phyloP scores from a whole-genome alignment of 805 yeast genomes.

The Lipomyces yamadae region DNA sequence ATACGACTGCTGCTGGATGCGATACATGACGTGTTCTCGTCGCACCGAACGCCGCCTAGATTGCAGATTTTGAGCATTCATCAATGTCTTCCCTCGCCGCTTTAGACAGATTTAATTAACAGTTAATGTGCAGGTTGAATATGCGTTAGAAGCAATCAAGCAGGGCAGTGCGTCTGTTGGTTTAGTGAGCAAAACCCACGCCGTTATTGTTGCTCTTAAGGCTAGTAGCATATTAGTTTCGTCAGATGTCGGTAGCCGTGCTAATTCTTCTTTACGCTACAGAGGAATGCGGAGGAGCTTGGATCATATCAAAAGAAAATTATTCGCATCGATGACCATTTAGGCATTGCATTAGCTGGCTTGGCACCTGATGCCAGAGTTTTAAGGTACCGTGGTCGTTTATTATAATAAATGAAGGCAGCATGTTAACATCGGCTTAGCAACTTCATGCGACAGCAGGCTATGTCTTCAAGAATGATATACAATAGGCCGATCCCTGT shows the following conservation, averaged over 20 bases:
- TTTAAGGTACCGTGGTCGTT: conserved; percentile 44
- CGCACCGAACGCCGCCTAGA: not conserved
- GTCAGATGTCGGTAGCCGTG: not conserved
- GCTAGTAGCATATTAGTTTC: conserved; percentile 29
- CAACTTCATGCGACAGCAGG: conserved; percentile 86
- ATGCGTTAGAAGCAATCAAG: conserved; percentile 92
- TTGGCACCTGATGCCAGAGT: conserved; percentile 98
- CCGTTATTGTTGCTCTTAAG: conserved; percentile 89
- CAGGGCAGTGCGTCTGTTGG: conserved; percentile 99
- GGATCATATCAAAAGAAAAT: conserved; percentile 96
- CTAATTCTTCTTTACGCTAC: conserved; percentile 46
- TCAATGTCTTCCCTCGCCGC: not conserved
- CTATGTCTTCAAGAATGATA: conserved; percentile 83
- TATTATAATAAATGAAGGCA: too few species aligned
- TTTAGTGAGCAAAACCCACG: conserved; percentile 80
- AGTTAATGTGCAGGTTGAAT: conserved; percentile 56
- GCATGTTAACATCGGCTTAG: conserved; percentile 47
- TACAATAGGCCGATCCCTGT: conserved; percentile 85
- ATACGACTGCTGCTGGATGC: conserved; percentile 4
- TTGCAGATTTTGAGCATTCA: not conserved
- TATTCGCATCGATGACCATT: conserved; percentile 86
- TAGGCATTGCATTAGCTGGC: conserved; percentile 96
- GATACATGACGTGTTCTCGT: not conserved
- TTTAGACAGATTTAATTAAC: not conserved
- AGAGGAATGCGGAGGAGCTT: conserved; percentile 92